These are phyloP conservation scores for Fomitopsis palustris DNA, from an alignment of 1,284 basidiomycete species.

Conservation along the genomic window DNA sequence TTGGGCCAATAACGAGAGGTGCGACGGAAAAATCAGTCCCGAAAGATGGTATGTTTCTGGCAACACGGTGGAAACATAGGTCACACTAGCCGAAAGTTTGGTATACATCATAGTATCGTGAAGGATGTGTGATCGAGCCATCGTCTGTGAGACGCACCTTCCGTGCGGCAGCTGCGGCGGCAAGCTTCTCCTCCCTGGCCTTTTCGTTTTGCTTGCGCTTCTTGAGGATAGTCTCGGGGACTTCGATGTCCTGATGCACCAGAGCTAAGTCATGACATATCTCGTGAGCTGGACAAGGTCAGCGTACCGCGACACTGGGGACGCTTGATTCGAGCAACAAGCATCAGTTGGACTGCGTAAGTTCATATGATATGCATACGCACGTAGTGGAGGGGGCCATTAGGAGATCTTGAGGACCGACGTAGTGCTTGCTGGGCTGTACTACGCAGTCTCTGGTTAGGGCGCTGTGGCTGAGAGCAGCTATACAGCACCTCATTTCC, in stretches of 20 bases:
- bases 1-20: background rate
- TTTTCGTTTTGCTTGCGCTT: constrained; percentile 99
- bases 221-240: constrained; percentile 98
- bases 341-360: background rate
- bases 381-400: constrained; percentile 35
- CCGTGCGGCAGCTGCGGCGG: constrained; percentile 81
- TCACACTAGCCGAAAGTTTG: constrained; percentile 73
- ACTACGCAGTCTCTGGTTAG: constrained; percentile 17
- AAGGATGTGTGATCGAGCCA: constrained; percentile 11
- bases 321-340: constrained; percentile 37
- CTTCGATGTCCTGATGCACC: constrained; percentile 74
- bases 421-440: constrained; percentile 22
- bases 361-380: constrained; percentile 15
- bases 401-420: constrained; percentile 31
- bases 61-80: constrained; percentile 59
- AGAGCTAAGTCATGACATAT: constrained; percentile 9
- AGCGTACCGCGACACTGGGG: constrained; percentile 68
- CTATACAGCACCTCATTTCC: constrained; percentile 26
- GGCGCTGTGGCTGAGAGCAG: constrained; percentile 22
- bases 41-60: constrained; percentile 96
- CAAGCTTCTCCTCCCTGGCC: constrained; percentile 92
- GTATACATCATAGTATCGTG: constrained; percentile 80
- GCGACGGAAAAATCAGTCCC: constrained; percentile 65
- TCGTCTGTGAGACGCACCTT: constrained; percentile 65
- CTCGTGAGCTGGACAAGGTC: background rate